These are phyloP conservation scores for Kodamaea fukazawae DNA, from an alignment of 805 yeast species.

Conservation along the genomic window DNA sequence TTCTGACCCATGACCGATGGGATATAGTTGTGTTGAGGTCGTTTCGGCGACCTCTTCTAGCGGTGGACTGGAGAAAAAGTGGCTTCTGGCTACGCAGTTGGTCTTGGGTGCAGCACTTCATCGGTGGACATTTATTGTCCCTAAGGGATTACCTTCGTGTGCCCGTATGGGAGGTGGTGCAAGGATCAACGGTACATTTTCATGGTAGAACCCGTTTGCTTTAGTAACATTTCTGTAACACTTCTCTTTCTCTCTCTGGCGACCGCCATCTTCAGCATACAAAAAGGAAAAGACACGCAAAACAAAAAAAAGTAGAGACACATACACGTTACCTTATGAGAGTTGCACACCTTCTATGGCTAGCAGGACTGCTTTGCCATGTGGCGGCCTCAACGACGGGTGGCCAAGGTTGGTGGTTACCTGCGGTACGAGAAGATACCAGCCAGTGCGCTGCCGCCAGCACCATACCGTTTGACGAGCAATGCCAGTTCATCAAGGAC, in stretches of 20 bases:
- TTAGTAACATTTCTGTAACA: too few species aligned
- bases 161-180: slow-evolving; percentile 72
- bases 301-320: neutral
- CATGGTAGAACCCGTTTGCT: too few species aligned
- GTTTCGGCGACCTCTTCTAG: slow-evolving; percentile 24
- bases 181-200: slow-evolving; percentile 55
- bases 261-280: too few species aligned
- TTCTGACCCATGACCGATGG: slow-evolving; percentile 69
- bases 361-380: too few species aligned
- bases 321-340: neutral
- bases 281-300: too few species aligned
- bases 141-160: slow-evolving; percentile 75
- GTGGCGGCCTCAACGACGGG: too few species aligned
- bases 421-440: neutral
- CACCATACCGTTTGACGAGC: slow-evolving; percentile 7
- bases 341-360: too few species aligned
- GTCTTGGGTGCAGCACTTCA: slow-evolving; percentile 77
- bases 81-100: slow-evolving; percentile 28
- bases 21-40: slow-evolving; percentile 45
- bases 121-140: slow-evolving; percentile 44
- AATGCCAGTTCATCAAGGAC: slow-evolving; percentile 35
- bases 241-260: too few species aligned
- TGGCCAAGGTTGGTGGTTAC: neutral
- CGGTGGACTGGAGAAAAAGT: slow-evolving; percentile 61
- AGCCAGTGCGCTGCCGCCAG: slow-evolving; percentile 8